Conservation (phyloP, 805 yeast genomes). For the Tetrapisispora fleetii region DNA sequence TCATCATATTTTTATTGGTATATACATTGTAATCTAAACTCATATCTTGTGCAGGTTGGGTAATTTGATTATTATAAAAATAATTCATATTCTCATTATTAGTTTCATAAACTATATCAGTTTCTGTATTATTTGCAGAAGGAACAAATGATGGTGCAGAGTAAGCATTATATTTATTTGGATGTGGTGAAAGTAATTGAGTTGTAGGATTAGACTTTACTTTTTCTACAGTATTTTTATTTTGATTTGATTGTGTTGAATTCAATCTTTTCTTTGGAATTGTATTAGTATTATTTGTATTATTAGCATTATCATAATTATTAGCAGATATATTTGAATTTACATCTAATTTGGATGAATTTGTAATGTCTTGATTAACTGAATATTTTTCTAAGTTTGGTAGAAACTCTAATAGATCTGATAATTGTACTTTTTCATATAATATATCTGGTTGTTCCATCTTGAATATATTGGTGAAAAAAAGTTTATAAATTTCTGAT, state of each 20-base stretch:
- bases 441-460: conserved; percentile 13
- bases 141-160: conserved; percentile 19
- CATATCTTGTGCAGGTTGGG: neutral
- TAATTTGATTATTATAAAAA: neutral
- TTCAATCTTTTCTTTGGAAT: neutral
- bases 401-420: conserved; percentile 11
- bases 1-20: neutral
- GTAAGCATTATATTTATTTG: conserved; percentile 18
- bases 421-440: conserved; percentile 3
- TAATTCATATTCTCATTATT: neutral
- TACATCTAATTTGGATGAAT: neutral
- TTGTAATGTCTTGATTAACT: neutral
- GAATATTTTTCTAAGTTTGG: conserved; percentile 8
- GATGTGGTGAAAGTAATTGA: neutral
- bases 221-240: neutral
- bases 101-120: neutral
- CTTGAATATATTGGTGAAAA: conserved; percentile 15
- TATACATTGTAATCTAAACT: neutral
- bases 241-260: neutral
- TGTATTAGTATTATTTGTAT: neutral
- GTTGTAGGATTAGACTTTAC: neutral
- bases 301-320: neutral
- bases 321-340: neutral
- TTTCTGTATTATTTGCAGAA: neutral
- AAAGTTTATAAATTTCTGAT: conserved; percentile 14